These are phyloP conservation scores for Smallanthus sonchifolius DNA, from an alignment of 129 eudicot genomes.

Conservation along the genomic window DNA sequence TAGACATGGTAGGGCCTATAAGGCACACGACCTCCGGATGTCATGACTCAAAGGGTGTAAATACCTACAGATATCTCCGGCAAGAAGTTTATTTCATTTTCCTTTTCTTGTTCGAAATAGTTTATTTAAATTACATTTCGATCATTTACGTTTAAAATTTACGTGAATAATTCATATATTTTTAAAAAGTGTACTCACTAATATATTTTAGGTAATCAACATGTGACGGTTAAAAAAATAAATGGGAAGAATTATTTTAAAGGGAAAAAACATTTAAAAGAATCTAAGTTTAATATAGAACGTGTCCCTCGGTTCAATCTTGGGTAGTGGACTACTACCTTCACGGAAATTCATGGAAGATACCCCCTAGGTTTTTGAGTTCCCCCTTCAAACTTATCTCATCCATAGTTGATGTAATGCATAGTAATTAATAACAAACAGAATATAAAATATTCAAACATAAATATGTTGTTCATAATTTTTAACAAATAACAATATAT, in stretches of 20 bases:
- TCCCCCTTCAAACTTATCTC: not conserved
- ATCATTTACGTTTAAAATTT: too few relatives aligned
- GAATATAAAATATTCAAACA: not conserved
- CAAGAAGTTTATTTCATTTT: too few relatives aligned
- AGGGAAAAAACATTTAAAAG: not conserved
- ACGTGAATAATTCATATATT: too few relatives aligned
- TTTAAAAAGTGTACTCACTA: not conserved
- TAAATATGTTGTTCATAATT: not conserved
- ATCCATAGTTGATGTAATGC: not conserved
- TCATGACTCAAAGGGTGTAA: too few relatives aligned
- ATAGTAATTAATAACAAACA: not conserved
- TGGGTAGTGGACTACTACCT: not conserved
- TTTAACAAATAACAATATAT: not conserved
- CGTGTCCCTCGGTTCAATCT: conserved; percentile 20
- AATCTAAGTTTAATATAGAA: conserved; percentile 13
- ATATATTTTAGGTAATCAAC: not conserved
- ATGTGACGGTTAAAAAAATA: not conserved
- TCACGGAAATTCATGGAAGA: conserved; percentile 27
- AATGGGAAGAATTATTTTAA: not conserved
- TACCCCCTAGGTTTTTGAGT: conserved; percentile 14
- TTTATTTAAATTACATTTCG: too few relatives aligned
- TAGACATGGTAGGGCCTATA: too few relatives aligned
- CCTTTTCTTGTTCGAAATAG: too few relatives aligned
- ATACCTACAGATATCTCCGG: too few relatives aligned
- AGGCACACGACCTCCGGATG: too few relatives aligned